Conservation (phyloP, 2,329 filamentous ascomycete genomes). For the Microdochium paspali region DNA sequence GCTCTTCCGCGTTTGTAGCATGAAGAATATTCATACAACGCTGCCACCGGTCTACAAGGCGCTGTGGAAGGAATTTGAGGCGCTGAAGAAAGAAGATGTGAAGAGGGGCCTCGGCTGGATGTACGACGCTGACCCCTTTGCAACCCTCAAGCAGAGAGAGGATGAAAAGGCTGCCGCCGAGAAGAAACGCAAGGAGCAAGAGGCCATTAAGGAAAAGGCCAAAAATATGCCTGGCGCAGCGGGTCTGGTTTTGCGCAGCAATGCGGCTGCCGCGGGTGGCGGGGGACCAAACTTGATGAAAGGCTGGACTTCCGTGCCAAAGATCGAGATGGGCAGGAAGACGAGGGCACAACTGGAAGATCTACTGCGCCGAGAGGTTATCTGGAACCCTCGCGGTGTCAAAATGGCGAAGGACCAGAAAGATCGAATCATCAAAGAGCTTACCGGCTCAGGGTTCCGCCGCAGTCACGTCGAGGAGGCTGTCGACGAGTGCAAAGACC, state of each 20-base stretch:
- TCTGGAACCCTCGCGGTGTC: constrained; percentile 80
- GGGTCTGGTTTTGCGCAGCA: constrained; percentile 42
- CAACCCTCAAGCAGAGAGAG: constrained; percentile 68
- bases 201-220: constrained; percentile 59
- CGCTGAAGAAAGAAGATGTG: constrained; percentile 71
- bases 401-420: constrained; percentile 50
- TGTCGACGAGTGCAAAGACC: constrained; percentile 75
- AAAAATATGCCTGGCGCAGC: constrained; percentile 52
- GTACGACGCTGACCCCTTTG: constrained; percentile 93
- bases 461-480: constrained; percentile 84
- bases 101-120: constrained; percentile 76
- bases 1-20: constrained; percentile 84
- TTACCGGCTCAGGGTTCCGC: constrained; percentile 77
- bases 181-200: constrained; percentile 68
- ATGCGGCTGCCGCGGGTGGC: constrained; percentile 23
- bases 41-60: constrained; percentile 83
- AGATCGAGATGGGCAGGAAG: constrained; percentile 84
- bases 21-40: constrained; percentile 93
- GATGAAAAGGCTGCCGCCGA: constrained; percentile 66
- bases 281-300: constrained; percentile 44
- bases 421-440: constrained; percentile 57
- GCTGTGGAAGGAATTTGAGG: constrained; percentile 85
- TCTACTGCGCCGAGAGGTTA: constrained; percentile 64
- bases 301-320: constrained; percentile 76
- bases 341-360: constrained; percentile 72